Conservation (phyloP, 805 yeast genomes). For the Candida coquimbonensis region DNA sequence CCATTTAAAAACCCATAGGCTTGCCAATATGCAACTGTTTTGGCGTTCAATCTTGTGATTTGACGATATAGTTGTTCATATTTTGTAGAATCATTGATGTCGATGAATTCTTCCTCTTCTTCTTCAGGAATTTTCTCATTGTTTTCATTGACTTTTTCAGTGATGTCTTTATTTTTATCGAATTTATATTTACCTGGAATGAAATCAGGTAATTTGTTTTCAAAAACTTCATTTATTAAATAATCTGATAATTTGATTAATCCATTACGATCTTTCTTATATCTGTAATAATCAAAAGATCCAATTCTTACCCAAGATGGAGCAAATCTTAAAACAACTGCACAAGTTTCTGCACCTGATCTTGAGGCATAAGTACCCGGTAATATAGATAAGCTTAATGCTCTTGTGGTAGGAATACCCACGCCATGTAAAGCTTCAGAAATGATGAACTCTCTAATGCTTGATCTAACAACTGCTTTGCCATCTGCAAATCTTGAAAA, state of each 20-base stretch:
- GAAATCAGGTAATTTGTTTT: conserved; percentile 23
- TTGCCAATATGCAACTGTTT: conserved; percentile 78
- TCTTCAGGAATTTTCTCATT: conserved; percentile 16
- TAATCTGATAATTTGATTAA: conserved; percentile 61
- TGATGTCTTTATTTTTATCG: conserved; percentile 18
- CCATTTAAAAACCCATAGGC: conserved; percentile 91
- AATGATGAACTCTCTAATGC: conserved; percentile 80
- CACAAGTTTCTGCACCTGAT: conserved; percentile 68
- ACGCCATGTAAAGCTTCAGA: conserved; percentile 76
- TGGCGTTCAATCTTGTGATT: conserved; percentile 67
- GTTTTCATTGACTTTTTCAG: conserved; percentile 16
- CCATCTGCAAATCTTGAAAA: conserved; percentile 96
- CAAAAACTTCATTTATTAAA: conserved; percentile 57
- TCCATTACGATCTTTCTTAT: conserved; percentile 63
- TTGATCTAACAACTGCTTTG: conserved; percentile 82
- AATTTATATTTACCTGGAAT: conserved; percentile 17
- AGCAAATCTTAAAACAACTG: conserved; percentile 78
- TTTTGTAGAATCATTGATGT: conserved; percentile 37
- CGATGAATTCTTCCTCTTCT: conserved; percentile 5
- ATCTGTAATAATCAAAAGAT: conserved; percentile 74
- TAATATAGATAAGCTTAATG: conserved; percentile 60
- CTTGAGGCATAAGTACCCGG: conserved; percentile 78
- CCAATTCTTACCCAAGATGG: conserved; percentile 86
- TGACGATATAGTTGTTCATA: conserved; percentile 71
- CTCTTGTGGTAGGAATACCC: conserved; percentile 84